Evolutionary conservation across 2,329 filamentous ascomycete genomes (phyloP), one percentile per base, ranked within the genome.

Genomic region (Botrytis medusae): DNA sequence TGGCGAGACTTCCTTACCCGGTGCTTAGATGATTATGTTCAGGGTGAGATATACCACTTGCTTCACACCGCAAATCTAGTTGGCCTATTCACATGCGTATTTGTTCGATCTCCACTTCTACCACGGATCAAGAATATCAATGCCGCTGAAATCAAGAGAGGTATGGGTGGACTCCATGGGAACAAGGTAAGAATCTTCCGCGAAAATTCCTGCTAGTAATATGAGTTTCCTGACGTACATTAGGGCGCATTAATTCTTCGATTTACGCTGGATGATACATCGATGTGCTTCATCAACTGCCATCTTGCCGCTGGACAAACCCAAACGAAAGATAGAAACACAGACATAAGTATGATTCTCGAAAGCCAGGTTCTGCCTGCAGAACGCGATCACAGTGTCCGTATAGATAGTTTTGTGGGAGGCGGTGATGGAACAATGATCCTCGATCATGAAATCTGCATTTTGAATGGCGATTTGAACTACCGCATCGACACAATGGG

Each of bases 401-500:
- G 94, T 10, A 87, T 92, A 54, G 93, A 97, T 81, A 92, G 90
- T 76, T 99, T 92, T 80, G 88, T 94, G 10, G 93, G 94, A 40
- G 96, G 96, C n/a, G 96, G 96, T 62, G 96, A 99, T 81, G 96
- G 96, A 10, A 91, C 90, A 59, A 94, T 98, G 91, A 93, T 99
- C 74, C 86, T 98, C 73, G 96, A 99, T 80, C 96, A 99, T 80
- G 96, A 99, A 83, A 92, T 99, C n/a, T 98, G 95, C 82, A 90
- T 99, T 65, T 84, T 98, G 60, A 98, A 98, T 79, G 96, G 96
- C 42, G 96, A 99, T 81, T 87, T 99, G 68, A 99, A 99, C 83
- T 99, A 99, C 82, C 94, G 96, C 75, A 98, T 99, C 79, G 96
- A 99, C 82, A 94, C 95, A 37, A 98, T 98, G 89, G 94, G 94